A percentile compares a stretch with the other conserved stretches of the same genome.
These are phyloP conservation scores for Salix brachista DNA, from an alignment of 345 rosid genomes.

Conservation along the genomic window DNA sequence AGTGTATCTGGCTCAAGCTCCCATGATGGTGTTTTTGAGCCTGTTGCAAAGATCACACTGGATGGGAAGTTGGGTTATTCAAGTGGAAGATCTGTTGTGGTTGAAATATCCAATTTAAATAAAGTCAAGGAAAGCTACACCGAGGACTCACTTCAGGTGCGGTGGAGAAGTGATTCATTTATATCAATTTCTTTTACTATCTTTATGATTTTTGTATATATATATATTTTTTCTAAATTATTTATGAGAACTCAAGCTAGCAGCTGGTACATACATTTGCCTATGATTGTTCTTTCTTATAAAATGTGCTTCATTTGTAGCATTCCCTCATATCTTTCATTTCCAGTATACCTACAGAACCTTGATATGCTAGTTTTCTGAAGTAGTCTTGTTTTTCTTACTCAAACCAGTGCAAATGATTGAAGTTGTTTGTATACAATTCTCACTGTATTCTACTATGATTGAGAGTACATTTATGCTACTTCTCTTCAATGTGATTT, in stretches of 20 bases:
- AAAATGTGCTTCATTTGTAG: not conserved
- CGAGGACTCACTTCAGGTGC: constrained; percentile 93
- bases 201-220: not conserved
- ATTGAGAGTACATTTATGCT: not conserved
- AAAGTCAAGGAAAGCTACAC: constrained; percentile 95
- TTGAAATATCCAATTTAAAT: constrained; percentile 91
- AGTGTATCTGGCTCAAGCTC: constrained; percentile 83
- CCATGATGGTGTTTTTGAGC: constrained; percentile 75
- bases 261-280: not conserved
- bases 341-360: not conserved
- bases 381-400: not conserved
- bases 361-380: not conserved
- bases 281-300: not conserved
- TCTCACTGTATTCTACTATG: not conserved
- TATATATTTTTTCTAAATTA: not conserved
- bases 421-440: too few species aligned
- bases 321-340: not conserved
- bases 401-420: not conserved
- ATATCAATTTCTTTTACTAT: not conserved
- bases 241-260: not conserved
- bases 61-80: constrained; percentile 83
- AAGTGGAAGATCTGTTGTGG: constrained; percentile 75
- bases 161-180: not conserved
- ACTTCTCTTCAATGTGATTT: not conserved
- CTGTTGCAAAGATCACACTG: constrained; percentile 74